Evolutionary conservation across 2,329 filamentous ascomycete species (phyloP).

Genomic region (Lasiodiplodia hormozganensis): DNA sequence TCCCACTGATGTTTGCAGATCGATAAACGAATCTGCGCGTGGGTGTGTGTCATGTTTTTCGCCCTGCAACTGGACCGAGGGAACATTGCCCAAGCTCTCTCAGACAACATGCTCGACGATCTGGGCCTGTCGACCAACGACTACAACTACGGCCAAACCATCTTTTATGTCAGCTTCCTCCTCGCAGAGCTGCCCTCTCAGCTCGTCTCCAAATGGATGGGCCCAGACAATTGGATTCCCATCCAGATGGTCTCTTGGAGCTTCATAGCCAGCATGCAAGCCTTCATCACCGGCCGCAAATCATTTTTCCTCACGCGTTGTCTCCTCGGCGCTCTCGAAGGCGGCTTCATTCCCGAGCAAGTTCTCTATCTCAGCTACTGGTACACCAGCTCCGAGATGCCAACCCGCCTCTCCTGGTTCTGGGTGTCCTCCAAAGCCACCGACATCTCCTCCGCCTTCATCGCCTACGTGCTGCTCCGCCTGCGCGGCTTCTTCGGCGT

Average conservation of each 20-base stretch:
- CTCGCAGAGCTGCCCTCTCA: constrained; percentile 55
- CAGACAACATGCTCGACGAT: constrained; percentile 44
- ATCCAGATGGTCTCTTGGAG: constrained; percentile 56
- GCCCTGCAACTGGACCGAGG: constrained; percentile 59
- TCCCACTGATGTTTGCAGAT: constrained; percentile 45
- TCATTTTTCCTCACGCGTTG: constrained; percentile 54
- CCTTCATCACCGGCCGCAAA: constrained; percentile 63
- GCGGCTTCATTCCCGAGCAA: constrained; percentile 67
- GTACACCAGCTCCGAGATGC: constrained; percentile 75
- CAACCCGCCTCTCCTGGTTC: constrained; percentile 71
- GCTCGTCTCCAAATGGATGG: constrained; percentile 55
- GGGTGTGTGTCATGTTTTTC: constrained; percentile 63
- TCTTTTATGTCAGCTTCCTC: constrained; percentile 86
- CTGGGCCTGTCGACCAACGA: constrained; percentile 45
- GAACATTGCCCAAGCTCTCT: constrained; percentile 51
- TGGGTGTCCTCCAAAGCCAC: constrained; percentile 71
- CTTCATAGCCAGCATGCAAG: constrained; percentile 68
- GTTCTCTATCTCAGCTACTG: constrained; percentile 77
- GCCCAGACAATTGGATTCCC: constrained; percentile 55
- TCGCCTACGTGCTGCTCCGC: constrained; percentile 63
- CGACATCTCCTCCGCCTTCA: constrained; percentile 62
- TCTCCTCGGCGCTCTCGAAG: constrained; percentile 54
- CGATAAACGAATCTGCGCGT: constrained; percentile 58
- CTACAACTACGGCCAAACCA: constrained; percentile 50
- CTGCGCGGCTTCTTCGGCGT: constrained; percentile 58